Evolutionary conservation across 768 basidiomycete species (phyloP).

Genomic region (Trametes cingulata): DNA sequence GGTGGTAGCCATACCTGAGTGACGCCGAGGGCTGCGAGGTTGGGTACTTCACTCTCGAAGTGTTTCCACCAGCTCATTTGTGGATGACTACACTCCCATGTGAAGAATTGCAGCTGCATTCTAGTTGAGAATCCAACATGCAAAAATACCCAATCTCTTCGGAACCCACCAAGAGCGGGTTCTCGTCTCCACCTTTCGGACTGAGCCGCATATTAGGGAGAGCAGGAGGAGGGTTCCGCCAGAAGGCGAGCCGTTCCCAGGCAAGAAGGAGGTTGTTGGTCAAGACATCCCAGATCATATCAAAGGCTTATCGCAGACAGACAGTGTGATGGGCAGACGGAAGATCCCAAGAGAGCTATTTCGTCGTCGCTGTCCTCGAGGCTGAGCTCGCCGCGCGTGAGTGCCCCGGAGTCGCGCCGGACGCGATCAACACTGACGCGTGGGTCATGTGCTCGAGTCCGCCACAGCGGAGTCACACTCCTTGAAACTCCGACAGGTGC

Average conservation of each 20-base stretch:
- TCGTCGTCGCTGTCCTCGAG: neutral
- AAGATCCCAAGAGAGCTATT: neutral
- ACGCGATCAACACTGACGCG: neutral
- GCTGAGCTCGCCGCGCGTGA: neutral
- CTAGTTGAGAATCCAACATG: neutral
- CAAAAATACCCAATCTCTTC: neutral
- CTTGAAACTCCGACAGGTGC: constrained; percentile 32
- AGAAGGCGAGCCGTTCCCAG: constrained; percentile 18
- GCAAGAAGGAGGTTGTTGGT: constrained; percentile 2
- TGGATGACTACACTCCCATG: constrained; percentile 67
- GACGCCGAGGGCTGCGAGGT: constrained; percentile 64
- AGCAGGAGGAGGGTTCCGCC: constrained; percentile 37
- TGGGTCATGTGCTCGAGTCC: constrained; percentile 14
- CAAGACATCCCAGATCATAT: constrained; percentile 17
- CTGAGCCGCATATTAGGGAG: constrained; percentile 63
- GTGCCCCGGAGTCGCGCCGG: neutral
- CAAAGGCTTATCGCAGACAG: constrained; percentile 1
- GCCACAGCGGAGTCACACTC: constrained; percentile 16
- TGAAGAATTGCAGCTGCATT: constrained; percentile 76
- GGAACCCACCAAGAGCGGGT: constrained; percentile 66
- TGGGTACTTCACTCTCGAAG: constrained; percentile 64
- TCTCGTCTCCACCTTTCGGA: constrained; percentile 47
- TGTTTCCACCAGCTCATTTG: constrained; percentile 80
- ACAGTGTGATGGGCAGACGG: neutral
- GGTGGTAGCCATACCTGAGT: constrained; percentile 87